phyloP scores from a whole-genome alignment of 1,139 yeast species.

The Debaryomyces subglobosus region DNA sequence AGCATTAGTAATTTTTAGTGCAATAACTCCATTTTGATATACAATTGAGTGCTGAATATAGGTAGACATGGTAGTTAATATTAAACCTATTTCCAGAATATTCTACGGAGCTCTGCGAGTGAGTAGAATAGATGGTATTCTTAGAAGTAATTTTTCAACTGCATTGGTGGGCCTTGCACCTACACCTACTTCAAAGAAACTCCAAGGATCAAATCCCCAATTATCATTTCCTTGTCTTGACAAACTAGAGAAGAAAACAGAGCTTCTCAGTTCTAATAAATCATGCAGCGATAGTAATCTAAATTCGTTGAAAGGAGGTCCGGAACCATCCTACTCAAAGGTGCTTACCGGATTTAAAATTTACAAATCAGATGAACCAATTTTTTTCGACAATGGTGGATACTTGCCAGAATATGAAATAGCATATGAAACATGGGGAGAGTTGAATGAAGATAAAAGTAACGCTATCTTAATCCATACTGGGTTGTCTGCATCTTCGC shows the following conservation, averaged over 20 bases:
- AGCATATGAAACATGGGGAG: slow-evolving; percentile 94
- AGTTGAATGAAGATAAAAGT: slow-evolving; percentile 58
- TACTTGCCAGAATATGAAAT: slow-evolving; percentile 70
- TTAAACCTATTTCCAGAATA: neutral
- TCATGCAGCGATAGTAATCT: slow-evolving; percentile 25
- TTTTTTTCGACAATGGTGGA: slow-evolving; percentile 83
- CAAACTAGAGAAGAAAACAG: slow-evolving; percentile 63
- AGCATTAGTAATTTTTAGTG: neutral
- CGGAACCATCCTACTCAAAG: slow-evolving; percentile 82
- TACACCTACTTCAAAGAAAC: slow-evolving; percentile 9
- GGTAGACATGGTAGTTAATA: neutral
- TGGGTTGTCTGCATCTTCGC: slow-evolving; percentile 91
- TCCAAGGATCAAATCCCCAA: slow-evolving; percentile 55
- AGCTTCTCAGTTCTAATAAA: slow-evolving; percentile 31
- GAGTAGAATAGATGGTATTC: neutral
- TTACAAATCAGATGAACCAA: slow-evolving; percentile 57
- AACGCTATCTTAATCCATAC: slow-evolving; percentile 85
- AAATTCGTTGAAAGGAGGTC: slow-evolving; percentile 65
- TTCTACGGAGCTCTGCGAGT: neutral
- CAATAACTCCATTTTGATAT: neutral
- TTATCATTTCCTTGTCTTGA: slow-evolving; percentile 88
- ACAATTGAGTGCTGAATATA: neutral
- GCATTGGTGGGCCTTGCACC: slow-evolving; percentile 1
- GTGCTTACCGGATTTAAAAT: slow-evolving; percentile 70
- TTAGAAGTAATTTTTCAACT: slow-evolving; percentile 4